Evolutionary conservation across 176 grass and related monocot genomes (phyloP).

Genomic region (Aegilops umbellulata): DNA sequence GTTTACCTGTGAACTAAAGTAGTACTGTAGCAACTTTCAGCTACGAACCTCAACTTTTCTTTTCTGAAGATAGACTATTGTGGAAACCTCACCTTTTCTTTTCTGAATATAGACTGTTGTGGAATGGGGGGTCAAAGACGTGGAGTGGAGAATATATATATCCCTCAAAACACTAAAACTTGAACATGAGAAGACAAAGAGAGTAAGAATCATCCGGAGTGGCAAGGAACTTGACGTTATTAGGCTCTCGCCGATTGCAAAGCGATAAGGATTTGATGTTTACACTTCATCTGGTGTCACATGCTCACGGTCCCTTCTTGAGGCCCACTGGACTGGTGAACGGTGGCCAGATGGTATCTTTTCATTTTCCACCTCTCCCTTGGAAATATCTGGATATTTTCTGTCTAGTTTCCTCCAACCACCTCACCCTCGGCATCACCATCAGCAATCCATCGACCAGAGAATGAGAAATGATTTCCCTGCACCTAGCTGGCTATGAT

Average conservation of each 20-base stretch:
- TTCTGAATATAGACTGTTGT: neutral
- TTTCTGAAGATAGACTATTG: neutral
- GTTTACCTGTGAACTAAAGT: neutral
- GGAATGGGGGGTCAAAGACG: neutral
- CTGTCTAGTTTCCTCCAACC: neutral
- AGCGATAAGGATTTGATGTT: neutral
- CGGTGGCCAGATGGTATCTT: neutral
- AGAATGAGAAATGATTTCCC: neutral
- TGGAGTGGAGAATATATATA: neutral
- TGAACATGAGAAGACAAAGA: neutral
- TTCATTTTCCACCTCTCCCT: neutral
- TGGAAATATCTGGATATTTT: neutral
- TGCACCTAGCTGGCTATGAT: neutral
- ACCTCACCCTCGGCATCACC: neutral
- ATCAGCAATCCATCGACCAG: neutral
- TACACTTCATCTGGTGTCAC: slow-evolving; percentile 1
- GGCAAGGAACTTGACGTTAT: neutral
- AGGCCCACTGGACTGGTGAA: neutral
- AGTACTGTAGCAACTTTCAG: neutral
- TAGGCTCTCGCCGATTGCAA: neutral
- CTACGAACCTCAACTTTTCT: neutral
- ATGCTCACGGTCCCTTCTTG: neutral
- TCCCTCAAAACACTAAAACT: neutral
- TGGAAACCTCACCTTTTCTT: neutral
- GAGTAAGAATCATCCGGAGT: neutral